phyloP scores from a whole-genome alignment of 108 stramenopile species.

The Mayamaea pseudoterrestris region DNA sequence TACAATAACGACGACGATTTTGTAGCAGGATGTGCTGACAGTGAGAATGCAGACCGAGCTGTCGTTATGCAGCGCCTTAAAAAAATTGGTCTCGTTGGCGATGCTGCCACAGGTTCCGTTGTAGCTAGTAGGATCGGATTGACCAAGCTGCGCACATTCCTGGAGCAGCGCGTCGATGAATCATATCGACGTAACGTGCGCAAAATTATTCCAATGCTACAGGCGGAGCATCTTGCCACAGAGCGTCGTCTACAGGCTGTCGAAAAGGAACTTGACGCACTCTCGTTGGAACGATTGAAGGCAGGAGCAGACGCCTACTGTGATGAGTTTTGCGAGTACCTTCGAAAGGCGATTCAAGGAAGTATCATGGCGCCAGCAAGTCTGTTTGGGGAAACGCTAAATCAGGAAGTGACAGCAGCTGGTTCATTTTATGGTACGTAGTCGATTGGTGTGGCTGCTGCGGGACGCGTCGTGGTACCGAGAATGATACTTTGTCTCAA shows the following conservation, averaged over 20 bases:
- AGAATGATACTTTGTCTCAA: too few species aligned
- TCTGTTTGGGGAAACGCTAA: conserved; percentile 80
- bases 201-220: conserved; percentile 84
- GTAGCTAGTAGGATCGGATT: conserved; percentile 51
- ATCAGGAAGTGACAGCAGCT: conserved; percentile 63
- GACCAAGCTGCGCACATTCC: conserved; percentile 62
- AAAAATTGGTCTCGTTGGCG: conserved; percentile 13
- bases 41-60: conserved; percentile 42
- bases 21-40: conserved; percentile 48
- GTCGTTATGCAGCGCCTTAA: conserved; percentile 25
- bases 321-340: conserved; percentile 71
- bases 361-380: conserved; percentile 70
- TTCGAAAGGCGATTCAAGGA: conserved; percentile 71
- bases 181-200: conserved; percentile 84
- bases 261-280: conserved; percentile 69
- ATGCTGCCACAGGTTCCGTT: conserved; percentile 18
- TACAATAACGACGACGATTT: conserved; percentile 73
- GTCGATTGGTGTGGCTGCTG: background rate
- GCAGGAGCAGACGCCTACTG: conserved; percentile 70
- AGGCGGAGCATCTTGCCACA: conserved; percentile 56
- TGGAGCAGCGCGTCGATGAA: conserved; percentile 84
- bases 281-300: conserved; percentile 70
- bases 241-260: conserved; percentile 58
- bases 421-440: conserved; percentile 61
- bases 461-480: too few species aligned